phyloP scores from a whole-genome alignment of 257 asterid species.

The Penstemon barbatus region DNA sequence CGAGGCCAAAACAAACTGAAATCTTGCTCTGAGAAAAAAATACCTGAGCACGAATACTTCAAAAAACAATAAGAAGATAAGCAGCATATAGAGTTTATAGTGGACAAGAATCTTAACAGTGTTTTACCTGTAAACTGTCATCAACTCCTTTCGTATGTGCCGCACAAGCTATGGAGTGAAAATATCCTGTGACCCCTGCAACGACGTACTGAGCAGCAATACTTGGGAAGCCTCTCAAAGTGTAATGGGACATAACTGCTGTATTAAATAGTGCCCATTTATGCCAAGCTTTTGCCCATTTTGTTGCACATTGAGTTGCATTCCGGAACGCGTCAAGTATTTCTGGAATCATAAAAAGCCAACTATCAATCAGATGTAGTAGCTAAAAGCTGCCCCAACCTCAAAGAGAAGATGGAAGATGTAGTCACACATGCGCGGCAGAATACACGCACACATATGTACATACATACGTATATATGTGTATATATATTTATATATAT shows the following conservation, averaged over 20 bases:
- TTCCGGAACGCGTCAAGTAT: slow-evolving; percentile 80
- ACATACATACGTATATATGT: not conserved
- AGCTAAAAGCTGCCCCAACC: slow-evolving; percentile 19
- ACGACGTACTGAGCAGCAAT: slow-evolving; percentile 82
- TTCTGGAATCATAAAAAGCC: slow-evolving; percentile 52
- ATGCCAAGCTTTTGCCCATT: slow-evolving; percentile 99
- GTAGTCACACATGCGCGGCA: not conserved
- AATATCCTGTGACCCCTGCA: slow-evolving; percentile 95
- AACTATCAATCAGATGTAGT: slow-evolving; percentile 26
- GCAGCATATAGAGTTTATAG: slow-evolving; percentile 20
- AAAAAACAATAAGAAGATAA: slow-evolving; percentile 16
- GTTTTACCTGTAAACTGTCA: slow-evolving; percentile 88
- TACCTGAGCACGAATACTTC: slow-evolving; percentile 10
- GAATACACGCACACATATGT: not conserved
- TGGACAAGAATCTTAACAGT: slow-evolving; percentile 9
- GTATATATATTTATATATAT: too few species aligned
- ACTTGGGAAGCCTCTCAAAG: slow-evolving; percentile 66
- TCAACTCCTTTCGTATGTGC: slow-evolving; percentile 98
- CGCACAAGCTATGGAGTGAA: slow-evolving; percentile 97
- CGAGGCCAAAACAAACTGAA: slow-evolving; percentile 17
- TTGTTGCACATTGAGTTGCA: slow-evolving; percentile 84
- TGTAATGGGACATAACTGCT: slow-evolving; percentile 97
- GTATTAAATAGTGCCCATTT: slow-evolving; percentile 98
- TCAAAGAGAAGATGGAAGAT: slow-evolving; percentile 22
- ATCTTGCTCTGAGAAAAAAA: not conserved